Conservation (phyloP, 768 basidiomycete genomes). For the Hemileccinum impolitum region DNA sequence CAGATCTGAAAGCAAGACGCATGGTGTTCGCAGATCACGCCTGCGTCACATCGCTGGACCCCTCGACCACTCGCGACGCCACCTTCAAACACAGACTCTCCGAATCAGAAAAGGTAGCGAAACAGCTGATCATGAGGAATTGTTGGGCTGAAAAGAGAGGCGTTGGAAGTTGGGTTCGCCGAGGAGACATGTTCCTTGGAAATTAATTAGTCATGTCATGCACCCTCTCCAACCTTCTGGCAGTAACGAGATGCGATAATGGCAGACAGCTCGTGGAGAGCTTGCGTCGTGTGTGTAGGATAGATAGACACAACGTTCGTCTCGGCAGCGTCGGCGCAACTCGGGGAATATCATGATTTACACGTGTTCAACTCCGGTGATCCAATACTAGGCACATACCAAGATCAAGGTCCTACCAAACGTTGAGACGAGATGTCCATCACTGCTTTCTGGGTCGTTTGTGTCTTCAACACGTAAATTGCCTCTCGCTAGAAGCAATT, state of each 20-base stretch:
- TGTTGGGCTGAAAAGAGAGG: constrained; percentile 27
- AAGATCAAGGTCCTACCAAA: not conserved
- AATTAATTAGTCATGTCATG: constrained; percentile 23
- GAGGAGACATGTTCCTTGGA: constrained; percentile 26
- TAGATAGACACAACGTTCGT: constrained; percentile 17
- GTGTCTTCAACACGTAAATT: constrained; percentile 19
- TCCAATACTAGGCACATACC: constrained; percentile 4
- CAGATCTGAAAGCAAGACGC: constrained; percentile 27
- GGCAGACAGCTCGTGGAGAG: constrained; percentile 2
- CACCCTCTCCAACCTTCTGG: not conserved
- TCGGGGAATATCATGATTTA: constrained; percentile 4
- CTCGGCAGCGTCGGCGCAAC: constrained; percentile 8
- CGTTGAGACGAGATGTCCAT: not conserved
- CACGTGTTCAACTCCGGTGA: constrained; percentile 22
- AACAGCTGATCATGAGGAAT: constrained; percentile 25
- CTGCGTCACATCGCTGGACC: constrained; percentile 37
- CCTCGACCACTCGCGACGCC: constrained; percentile 12
- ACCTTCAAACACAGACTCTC: constrained; percentile 23
- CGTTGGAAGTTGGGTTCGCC: constrained; percentile 18
- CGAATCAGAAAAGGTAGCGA: constrained; percentile 19
- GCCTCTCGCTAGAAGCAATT: constrained; percentile 4
- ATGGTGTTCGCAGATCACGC: constrained; percentile 39
- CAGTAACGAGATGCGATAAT: constrained; percentile 1
- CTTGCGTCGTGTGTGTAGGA: constrained; percentile 10
- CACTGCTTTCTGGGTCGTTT: not conserved